Evolutionary conservation across 805 yeast genomes (phyloP).

Genomic region (Phaffomyces thermotolerans): DNA sequence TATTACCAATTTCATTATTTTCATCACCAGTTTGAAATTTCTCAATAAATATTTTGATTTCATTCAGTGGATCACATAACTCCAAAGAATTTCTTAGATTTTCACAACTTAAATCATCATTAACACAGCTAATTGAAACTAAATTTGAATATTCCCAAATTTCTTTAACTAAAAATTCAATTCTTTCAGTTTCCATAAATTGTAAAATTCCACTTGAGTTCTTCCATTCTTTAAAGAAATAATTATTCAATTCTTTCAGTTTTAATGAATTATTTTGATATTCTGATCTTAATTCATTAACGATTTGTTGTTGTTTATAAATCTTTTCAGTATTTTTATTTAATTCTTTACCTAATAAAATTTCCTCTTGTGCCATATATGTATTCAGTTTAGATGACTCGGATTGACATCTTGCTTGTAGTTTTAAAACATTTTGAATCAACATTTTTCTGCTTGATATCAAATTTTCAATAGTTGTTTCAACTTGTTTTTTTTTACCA

Average conservation of each 20-base stretch:
- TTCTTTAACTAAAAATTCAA: slow-evolving; percentile 60
- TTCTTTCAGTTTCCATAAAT: slow-evolving; percentile 62
- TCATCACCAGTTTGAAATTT: slow-evolving; percentile 58
- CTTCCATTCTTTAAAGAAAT: slow-evolving; percentile 71
- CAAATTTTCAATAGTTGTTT: slow-evolving; percentile 50
- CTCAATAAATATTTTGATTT: slow-evolving; percentile 46
- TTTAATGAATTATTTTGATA: slow-evolving; percentile 50
- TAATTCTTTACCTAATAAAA: slow-evolving; percentile 69
- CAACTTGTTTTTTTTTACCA: slow-evolving; percentile 49
- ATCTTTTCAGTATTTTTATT: slow-evolving; percentile 52
- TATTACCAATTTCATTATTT: slow-evolving; percentile 56
- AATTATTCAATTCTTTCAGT: slow-evolving; percentile 48
- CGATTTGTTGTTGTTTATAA: slow-evolving; percentile 38
- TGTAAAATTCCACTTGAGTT: slow-evolving; percentile 55
- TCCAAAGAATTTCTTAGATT: slow-evolving; percentile 60
- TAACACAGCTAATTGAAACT: slow-evolving; percentile 68
- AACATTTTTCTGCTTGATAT: slow-evolving; percentile 37
- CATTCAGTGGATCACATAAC: slow-evolving; percentile 54
- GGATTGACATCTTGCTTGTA: slow-evolving; percentile 44
- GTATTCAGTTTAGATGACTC: slow-evolving; percentile 56
- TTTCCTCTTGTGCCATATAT: slow-evolving; percentile 51
- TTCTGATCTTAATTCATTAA: slow-evolving; percentile 38
- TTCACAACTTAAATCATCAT: slow-evolving; percentile 73
- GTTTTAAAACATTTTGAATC: slow-evolving; percentile 28
- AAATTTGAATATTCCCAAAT: slow-evolving; percentile 75